Base-by-base conservation (phyloP, 306 rosid genomes). In the Sicyos baderoa region DNA sequence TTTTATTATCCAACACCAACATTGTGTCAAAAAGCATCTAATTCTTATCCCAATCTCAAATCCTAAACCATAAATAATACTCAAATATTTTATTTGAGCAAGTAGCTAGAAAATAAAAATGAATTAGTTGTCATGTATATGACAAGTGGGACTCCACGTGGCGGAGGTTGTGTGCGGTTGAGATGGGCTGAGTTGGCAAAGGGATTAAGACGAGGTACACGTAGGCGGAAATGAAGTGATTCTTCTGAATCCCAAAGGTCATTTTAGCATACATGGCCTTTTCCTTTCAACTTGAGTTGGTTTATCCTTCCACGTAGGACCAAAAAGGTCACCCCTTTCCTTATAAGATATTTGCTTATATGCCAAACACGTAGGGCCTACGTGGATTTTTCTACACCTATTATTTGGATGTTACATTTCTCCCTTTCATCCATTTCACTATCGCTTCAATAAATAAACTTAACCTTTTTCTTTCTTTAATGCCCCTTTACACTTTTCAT, bases 161-260 rank as follows among this genome's bases (percentile, higher is more conserved):
- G 72, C 21, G 35, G 6, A 8, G 9, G 67, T 27, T 27, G 1
- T 27, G 32, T 37, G 14, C 17, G 25, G 48, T 60, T 29, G 57
- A 53, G 64, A 22, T 58, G 64, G 5, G 47, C 25, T 70, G 74
- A 71, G 64, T 0, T 71, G 74, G 74, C 14, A 71, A 71, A 54
- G 62, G 15, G 62, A 5, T 53, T n/a, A n/a, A 35, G 10, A 32
- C 29, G 5, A 37, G 53, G 40, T 52, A 37, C 74, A 71, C 63
- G 53, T 71, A 8, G 58, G 72, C 25, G 16, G 22, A 13, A 25
- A 68, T 29, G 1, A 49, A 37, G n/a, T 6, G 66, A 4, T 71
- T 55, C 74, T 71, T 71, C 64, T 37, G 53, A 21, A 71, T 32
- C n/a, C 74, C 74, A 71, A 71, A 55, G 74, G 74, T 42, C 74